Conservation (phyloP, 345 rosid species). For the Salix arbutifolia region DNA sequence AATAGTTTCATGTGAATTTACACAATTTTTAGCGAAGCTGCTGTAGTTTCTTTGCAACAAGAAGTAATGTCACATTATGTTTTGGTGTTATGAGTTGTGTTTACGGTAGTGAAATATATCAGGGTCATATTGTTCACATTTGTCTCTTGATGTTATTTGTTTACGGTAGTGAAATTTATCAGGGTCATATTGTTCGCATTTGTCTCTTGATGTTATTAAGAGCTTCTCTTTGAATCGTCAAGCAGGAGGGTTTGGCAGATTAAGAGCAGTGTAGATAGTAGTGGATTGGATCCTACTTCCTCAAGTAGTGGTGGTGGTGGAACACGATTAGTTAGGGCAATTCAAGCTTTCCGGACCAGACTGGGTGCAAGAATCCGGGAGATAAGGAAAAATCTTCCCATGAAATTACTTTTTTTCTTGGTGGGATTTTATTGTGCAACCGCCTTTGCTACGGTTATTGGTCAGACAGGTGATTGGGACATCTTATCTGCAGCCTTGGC, state of each 20-base stretch:
- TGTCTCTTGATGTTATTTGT: background rate
- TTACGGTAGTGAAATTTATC: too few relatives aligned
- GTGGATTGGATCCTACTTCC: constrained; percentile 58
- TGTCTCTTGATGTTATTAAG: background rate
- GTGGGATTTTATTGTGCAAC: constrained; percentile 91
- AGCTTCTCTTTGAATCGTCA: constrained; percentile 21
- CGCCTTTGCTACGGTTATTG: constrained; percentile 75
- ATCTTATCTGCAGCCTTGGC: constrained; percentile 86
- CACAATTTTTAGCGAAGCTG: background rate
- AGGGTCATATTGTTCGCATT: background rate
- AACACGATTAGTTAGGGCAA: constrained; percentile 56
- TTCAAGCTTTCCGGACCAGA: constrained; percentile 52
- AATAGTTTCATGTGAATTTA: background rate
- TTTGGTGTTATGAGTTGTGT: background rate
- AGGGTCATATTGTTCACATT: background rate
- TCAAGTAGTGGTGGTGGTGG: constrained; percentile 37
- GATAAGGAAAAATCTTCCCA: constrained; percentile 61
- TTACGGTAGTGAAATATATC: too few relatives aligned
- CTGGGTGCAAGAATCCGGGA: constrained; percentile 48
- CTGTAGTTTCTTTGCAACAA: background rate
- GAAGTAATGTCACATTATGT: too few relatives aligned
- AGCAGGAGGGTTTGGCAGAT: constrained; percentile 59
- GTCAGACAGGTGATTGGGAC: constrained; percentile 99
- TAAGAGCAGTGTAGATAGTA: constrained; percentile 45
- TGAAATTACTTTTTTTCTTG: constrained; percentile 75